Percentiles rank a stretch among this genome's conserved stretches.
phyloP scores from a whole-genome alignment of 2,329 filamentous ascomycete genomes.

The Nakataea oryzae region DNA sequence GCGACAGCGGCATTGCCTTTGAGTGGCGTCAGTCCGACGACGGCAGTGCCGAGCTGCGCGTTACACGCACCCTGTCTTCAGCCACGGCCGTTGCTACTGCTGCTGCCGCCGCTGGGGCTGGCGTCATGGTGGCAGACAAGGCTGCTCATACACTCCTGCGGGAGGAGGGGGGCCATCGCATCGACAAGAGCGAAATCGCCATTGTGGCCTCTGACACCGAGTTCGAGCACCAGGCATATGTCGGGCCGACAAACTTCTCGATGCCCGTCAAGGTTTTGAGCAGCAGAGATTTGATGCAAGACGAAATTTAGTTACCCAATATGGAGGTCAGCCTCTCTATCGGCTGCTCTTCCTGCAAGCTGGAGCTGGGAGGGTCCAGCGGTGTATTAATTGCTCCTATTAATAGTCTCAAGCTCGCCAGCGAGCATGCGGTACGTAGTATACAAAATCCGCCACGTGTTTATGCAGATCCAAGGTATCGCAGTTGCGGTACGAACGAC shows the following conservation, averaged over 20 bases:
- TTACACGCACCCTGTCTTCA: background rate
- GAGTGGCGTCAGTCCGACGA: background rate
- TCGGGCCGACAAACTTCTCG: background rate
- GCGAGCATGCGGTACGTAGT: background rate
- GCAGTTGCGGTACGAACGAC: background rate
- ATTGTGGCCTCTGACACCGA: background rate
- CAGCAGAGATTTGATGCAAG: background rate
- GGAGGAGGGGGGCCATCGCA: background rate
- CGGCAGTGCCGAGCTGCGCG: background rate
- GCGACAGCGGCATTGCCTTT: background rate
- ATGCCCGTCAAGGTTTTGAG: background rate
- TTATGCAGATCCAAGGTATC: background rate
- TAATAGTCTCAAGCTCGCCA: background rate
- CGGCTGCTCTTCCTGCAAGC: background rate
- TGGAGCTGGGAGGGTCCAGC: background rate
- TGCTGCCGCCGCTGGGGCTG: background rate
- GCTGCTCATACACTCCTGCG: no score
- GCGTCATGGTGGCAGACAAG: no score
- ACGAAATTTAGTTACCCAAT: background rate
- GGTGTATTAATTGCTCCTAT: background rate
- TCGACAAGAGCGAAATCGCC: background rate
- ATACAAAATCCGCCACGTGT: no score
- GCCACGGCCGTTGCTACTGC: no score
- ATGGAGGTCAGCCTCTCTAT: background rate
- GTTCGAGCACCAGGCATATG: constrained; percentile 1